These are phyloP conservation scores for Balansia obtecta DNA, from an alignment of 2,329 filamentous ascomycete species.

Conservation along the genomic window DNA sequence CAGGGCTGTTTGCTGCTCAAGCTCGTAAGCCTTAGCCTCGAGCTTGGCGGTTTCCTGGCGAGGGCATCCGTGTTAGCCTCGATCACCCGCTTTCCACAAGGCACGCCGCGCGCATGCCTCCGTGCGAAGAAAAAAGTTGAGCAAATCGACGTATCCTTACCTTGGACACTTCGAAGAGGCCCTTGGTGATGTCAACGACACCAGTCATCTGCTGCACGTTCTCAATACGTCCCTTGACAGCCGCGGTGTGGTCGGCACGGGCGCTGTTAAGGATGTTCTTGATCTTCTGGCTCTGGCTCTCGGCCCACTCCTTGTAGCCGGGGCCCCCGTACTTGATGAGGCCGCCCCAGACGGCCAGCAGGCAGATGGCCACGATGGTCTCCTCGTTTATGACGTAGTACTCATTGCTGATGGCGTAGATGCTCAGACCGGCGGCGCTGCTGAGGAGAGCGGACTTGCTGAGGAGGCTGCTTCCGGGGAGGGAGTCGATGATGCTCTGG, in stretches of 20 bases:
- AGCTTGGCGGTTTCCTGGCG: slow-evolving; percentile 86
- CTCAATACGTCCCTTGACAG: slow-evolving; percentile 87
- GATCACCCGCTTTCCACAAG: not conserved
- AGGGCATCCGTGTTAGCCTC: slow-evolving; percentile 2
- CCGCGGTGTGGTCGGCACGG: slow-evolving; percentile 85
- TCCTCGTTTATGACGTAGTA: slow-evolving; percentile 99
- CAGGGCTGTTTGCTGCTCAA: slow-evolving; percentile 90
- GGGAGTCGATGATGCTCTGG: slow-evolving; percentile 82
- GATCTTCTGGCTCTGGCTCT: slow-evolving; percentile 82
- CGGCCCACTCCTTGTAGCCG: slow-evolving; percentile 83
- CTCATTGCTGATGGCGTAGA: slow-evolving; percentile 98
- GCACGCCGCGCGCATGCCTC: not conserved
- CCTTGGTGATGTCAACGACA: slow-evolving; percentile 94
- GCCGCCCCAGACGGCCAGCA: slow-evolving; percentile 84
- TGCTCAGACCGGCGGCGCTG: slow-evolving; percentile 75
- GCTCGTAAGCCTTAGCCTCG: slow-evolving; percentile 90
- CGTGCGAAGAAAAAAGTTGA: not conserved
- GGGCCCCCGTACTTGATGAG: slow-evolving; percentile 91
- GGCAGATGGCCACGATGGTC: slow-evolving; percentile 83
- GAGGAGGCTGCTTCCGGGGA: slow-evolving; percentile 83
- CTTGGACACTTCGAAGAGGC: slow-evolving; percentile 96
- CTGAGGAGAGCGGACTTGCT: slow-evolving; percentile 97
- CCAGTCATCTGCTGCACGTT: slow-evolving; percentile 89
- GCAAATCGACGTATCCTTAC: slow-evolving; percentile 31
- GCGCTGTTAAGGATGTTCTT: slow-evolving; percentile 90